Conservation (phyloP, 257 asterid genomes). For the Penstemon eatonii region DNA sequence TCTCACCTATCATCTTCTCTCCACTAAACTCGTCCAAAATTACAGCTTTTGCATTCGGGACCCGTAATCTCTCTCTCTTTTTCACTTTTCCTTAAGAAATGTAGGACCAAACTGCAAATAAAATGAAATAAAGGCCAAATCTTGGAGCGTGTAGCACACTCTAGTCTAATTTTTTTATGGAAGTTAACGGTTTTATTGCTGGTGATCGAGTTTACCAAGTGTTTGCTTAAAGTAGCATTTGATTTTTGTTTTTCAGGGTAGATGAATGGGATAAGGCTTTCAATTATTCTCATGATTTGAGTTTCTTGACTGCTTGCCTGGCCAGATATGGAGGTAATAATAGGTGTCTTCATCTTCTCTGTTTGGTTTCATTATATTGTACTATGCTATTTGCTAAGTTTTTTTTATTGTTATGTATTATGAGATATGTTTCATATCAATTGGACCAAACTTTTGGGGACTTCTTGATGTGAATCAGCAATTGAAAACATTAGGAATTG, state of each 20-base stretch:
- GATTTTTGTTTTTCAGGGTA: constrained; percentile 37
- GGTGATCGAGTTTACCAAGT: not conserved
- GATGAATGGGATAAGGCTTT: constrained; percentile 74
- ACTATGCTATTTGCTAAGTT: not conserved
- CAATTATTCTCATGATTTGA: constrained; percentile 56
- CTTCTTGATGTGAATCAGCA: constrained; percentile 5
- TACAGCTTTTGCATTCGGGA: constrained; percentile 60
- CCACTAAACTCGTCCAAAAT: constrained; percentile 47
- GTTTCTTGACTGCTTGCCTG: constrained; percentile 65
- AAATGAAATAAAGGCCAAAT: not conserved
- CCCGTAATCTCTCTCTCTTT: constrained; percentile 42
- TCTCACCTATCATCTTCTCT: constrained; percentile 49
- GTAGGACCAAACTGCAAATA: not conserved
- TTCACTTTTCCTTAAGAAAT: not conserved
- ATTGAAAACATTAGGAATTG: constrained; percentile 6
- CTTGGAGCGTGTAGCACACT: not conserved
- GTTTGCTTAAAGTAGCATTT: not conserved
- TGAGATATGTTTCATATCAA: constrained; percentile 17
- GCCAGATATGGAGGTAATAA: constrained; percentile 51
- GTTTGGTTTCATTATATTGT: constrained; percentile 9
- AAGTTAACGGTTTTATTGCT: no score
- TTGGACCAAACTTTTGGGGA: not conserved
- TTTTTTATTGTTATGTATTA: not conserved
- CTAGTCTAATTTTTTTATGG: not conserved
- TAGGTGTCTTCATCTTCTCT: not conserved